Evolutionary conservation across 495 filamentous ascomycete species (phyloP), one percentile per base, ranked within the genome.

Genomic region (Bacidia gigantensis): DNA sequence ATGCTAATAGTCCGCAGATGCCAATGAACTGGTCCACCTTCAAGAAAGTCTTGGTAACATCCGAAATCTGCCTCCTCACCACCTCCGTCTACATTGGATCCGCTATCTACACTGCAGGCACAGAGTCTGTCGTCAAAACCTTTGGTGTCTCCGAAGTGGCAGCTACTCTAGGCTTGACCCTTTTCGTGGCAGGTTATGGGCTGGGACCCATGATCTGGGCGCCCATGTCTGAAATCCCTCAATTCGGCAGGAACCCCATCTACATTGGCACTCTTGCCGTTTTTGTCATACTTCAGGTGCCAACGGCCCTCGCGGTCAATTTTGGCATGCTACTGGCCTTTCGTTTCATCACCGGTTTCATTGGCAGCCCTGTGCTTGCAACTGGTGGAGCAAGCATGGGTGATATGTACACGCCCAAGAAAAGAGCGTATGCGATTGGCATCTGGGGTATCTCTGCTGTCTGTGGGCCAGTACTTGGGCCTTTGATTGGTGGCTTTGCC

Each of bases 1-100:
- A 35, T 35, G 29, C 29, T 35, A 43, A 55, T 12, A 62, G 49
- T 21, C 18, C 17, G 41, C 23, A 69, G 59, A 72, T 69, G 21
- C 70, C 70, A 3, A 46, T 60, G 42, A 71, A 71, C 40, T 73
- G 70, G 70, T 65, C 59, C 2, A 45, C 42, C 0, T 48, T 49
- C 26, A 74, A 73, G 57, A 72, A 69, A 42, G 51, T 65, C 38
- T 72, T 73, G 45, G 69, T 75, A 12, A 72, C 68, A 9, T 62
- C 58, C 0, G 67, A 72, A 49, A 65, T 69, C 2, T 69, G 62
- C 58, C 54, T 55, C 17, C 51, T 61, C 1, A 58, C 42, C 17
- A 23, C 45, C 1, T 60, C 60, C 1, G 61, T 65, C 35, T 69
- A 71, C 45, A 66, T 67, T 50, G 58, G 58, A 2, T 64, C 65